A percentile compares a stretch with the other conserved stretches of the same genome.
These are phyloP conservation scores for Purshia tridentata DNA, from an alignment of 306 rosid genomes.

Conservation along the genomic window DNA sequence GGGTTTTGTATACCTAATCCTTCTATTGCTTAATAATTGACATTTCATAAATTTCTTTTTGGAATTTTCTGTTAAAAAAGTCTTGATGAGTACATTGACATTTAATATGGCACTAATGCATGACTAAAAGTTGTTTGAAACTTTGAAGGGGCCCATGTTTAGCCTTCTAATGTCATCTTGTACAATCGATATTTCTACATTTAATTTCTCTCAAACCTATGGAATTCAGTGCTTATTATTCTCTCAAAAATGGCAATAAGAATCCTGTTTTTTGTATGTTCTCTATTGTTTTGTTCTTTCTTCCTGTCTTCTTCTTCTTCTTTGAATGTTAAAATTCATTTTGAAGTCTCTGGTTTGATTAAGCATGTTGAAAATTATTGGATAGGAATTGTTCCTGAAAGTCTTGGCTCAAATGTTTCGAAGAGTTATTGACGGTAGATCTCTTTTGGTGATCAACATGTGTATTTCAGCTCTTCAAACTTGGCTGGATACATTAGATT, in stretches of 20 bases:
- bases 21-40: constrained; percentile 8
- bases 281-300: neutral
- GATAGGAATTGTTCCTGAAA: neutral
- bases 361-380: constrained; percentile 3
- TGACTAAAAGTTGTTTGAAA: neutral
- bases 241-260: neutral
- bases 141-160: neutral
- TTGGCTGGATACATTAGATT: neutral
- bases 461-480: neutral
- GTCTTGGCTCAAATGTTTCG: neutral
- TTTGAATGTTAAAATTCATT: neutral
- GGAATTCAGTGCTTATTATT: neutral
- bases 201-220: neutral
- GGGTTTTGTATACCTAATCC: neutral
- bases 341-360: neutral
- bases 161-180: neutral
- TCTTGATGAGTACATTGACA: neutral
- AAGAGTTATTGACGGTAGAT: neutral
- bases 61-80: neutral
- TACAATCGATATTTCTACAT: neutral
- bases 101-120: neutral
- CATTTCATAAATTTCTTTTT: neutral
- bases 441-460: neutral
- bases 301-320: neutral
- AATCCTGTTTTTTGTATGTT: neutral